Conservation (phyloP, 2,329 filamentous ascomycete genomes). For the Fusarium clavum region DNA sequence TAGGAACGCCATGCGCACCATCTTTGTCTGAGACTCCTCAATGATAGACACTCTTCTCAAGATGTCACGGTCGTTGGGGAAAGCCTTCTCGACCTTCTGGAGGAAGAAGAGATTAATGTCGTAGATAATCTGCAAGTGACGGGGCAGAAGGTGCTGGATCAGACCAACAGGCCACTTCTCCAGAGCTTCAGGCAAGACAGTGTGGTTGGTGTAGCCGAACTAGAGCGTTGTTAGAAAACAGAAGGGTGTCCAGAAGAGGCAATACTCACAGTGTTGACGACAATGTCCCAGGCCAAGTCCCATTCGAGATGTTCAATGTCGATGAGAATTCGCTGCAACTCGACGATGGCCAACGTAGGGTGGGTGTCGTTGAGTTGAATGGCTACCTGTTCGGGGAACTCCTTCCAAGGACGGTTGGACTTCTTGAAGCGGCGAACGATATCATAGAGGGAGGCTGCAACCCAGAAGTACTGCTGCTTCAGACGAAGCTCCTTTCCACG, state of each 20-base stretch:
- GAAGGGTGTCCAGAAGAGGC: not conserved
- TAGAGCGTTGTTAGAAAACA: slow-evolving; percentile 45
- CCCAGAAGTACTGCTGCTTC: slow-evolving; percentile 99
- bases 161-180: slow-evolving; percentile 99
- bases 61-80: slow-evolving; percentile 89
- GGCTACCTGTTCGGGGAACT: slow-evolving; percentile 94
- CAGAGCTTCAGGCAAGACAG: slow-evolving; percentile 92
- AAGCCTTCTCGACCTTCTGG: slow-evolving; percentile 87
- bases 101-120: slow-evolving; percentile 97
- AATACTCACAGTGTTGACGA: slow-evolving; percentile 70
- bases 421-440: slow-evolving; percentile 99
- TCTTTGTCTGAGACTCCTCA: slow-evolving; percentile 95
- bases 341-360: slow-evolving; percentile 94
- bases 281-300: slow-evolving; percentile 91
- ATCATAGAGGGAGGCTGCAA: slow-evolving; percentile 93
- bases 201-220: slow-evolving; percentile 99
- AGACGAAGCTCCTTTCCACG: slow-evolving; percentile 95
- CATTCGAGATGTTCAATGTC: slow-evolving; percentile 92
- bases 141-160: slow-evolving; percentile 90
- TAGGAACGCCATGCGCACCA: slow-evolving; percentile 96
- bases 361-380: slow-evolving; percentile 99
- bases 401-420: slow-evolving; percentile 87
- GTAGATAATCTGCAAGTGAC: slow-evolving; percentile 97
- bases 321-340: slow-evolving; percentile 90
- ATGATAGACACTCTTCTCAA: slow-evolving; percentile 93